Evolutionary conservation across 73 alveolate genomes (phyloP), one percentile per base, ranked within the genome.

Genomic region (Paramecium primaurelia): DNA sequence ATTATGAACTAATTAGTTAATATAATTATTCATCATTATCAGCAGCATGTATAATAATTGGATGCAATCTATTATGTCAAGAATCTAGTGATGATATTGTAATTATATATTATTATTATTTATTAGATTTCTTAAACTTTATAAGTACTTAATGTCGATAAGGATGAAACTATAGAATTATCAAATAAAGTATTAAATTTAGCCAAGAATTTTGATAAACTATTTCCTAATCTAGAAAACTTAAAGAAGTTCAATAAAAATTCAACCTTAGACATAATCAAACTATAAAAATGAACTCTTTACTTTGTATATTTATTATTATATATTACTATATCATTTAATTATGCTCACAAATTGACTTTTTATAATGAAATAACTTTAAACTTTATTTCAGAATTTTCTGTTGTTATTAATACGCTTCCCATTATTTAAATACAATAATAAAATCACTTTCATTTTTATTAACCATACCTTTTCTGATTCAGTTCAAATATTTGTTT

Each of bases 141-240:
- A 26, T 28, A 25, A 89, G 77, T 64, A 11, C 49, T 89, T 11
- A 28, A 59, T 26, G 71, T 89, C 25, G 58, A 89, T 10, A 44
- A 89, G 37, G 94, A 89, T 5, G 94, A 89, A 89, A 71, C 88
- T 5, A 59, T 89, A 16, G 38, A 45, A 59, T 84, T 68, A 51
- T 40, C 94, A 8, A 73, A 77, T 45, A 58, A 71, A 47, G 12
- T 89, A 18, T 73, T 89, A 38, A 89, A 89, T 40, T 83, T 89
- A 51, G 94, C 94, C 14, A 71, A 83, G 58, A 71, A 83, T 71
- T 89, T 89, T 89, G 94, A 89, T 58, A 89, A 83, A 49, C 38
- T 58, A 71, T 89, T 71, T 51, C 94, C 94, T 11, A 89, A 73
- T 73, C 77, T 89, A 37, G 80, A 89, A 71, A 89, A 89, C 54